Evolutionary conservation across 495 filamentous ascomycete genomes (phyloP).

Genomic region (Aspergillus indologenus): DNA sequence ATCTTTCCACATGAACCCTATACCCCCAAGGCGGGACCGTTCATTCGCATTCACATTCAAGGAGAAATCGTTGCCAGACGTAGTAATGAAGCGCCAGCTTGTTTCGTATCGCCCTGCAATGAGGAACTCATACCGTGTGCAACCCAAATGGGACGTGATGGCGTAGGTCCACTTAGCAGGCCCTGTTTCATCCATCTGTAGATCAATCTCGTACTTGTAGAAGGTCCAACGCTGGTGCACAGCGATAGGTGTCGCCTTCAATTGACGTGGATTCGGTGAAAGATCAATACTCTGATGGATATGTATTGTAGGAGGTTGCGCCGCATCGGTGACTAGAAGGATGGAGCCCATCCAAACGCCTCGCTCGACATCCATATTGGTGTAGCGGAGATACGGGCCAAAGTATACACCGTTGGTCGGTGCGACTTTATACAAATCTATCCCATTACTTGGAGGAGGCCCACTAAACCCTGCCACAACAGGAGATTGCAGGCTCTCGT

Average conservation of each 20-base stretch:
- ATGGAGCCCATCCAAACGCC: conserved; percentile 86
- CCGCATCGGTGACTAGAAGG: conserved; percentile 80
- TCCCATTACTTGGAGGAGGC: conserved; percentile 79
- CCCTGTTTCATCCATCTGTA: conserved; percentile 80
- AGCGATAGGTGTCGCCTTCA: conserved; percentile 79
- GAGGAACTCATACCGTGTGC: conserved; percentile 96
- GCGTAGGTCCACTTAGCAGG: conserved; percentile 97
- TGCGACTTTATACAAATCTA: conserved; percentile 88
- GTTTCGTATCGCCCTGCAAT: conserved; percentile 87
- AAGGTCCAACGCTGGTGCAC: conserved; percentile 92
- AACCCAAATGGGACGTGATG: conserved; percentile 93
- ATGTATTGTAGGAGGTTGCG: conserved; percentile 95
- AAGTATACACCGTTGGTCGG: conserved; percentile 99
- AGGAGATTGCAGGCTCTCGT: conserved; percentile 70
- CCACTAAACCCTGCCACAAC: conserved; percentile 74
- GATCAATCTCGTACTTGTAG: conserved; percentile 90
- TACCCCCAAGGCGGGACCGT: conserved; percentile 75
- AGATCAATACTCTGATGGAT: conserved; percentile 89
- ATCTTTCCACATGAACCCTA: conserved; percentile 98
- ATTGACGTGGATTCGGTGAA: conserved; percentile 86
- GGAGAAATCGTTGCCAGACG: conserved; percentile 93
- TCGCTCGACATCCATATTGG: conserved; percentile 93
- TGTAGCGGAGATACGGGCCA: conserved; percentile 90
- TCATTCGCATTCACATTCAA: conserved; percentile 82
- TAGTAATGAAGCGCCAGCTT: conserved; percentile 95